A percentile compares a stretch with the other conserved stretches of the same genome.
These are phyloP conservation scores for Isochrysis galbana DNA, from an alignment of 78 protist genomes.

Conservation along the genomic window DNA sequence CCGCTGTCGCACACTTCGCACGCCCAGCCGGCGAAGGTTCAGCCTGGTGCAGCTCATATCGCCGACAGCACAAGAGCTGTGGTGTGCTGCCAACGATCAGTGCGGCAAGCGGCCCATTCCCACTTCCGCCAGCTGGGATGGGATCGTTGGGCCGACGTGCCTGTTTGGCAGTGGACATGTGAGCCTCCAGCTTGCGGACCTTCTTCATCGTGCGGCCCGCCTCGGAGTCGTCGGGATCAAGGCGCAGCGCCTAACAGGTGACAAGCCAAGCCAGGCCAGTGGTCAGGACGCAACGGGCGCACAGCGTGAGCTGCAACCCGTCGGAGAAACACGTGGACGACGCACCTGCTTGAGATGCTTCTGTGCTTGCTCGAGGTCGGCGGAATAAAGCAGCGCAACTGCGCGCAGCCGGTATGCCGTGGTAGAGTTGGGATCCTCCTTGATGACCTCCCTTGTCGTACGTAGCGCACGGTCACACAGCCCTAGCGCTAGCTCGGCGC, in stretches of 20 bases:
- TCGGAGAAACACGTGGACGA: too few relatives aligned
- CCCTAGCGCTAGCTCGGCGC: constrained; percentile 7
- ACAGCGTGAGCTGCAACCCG: too few relatives aligned
- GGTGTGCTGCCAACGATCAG: too few relatives aligned
- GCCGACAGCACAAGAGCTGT: too few relatives aligned
- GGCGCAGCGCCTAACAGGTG: constrained; percentile 21
- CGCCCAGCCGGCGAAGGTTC: too few relatives aligned
- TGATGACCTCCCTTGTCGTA: not conserved
- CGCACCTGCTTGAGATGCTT: not conserved
- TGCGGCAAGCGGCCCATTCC: too few relatives aligned
- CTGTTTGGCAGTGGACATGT: not conserved
- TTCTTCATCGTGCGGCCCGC: not conserved
- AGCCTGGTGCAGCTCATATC: too few relatives aligned
- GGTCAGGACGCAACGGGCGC: too few relatives aligned
- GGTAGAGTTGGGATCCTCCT: not conserved
- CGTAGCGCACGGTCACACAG: not conserved
- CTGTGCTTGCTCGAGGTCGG: not conserved
- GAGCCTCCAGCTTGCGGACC: constrained; percentile 12
- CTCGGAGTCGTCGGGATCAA: not conserved
- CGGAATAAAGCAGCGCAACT: not conserved
- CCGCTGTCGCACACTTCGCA: too few relatives aligned
- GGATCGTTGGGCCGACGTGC: too few relatives aligned
- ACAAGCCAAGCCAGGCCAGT: too few relatives aligned
- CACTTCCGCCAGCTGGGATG: too few relatives aligned
- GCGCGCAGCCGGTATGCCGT: not conserved